These are phyloP conservation scores for Globisporangium cystogenes DNA, from an alignment of 352 stramenopile species.

Conservation along the genomic window DNA sequence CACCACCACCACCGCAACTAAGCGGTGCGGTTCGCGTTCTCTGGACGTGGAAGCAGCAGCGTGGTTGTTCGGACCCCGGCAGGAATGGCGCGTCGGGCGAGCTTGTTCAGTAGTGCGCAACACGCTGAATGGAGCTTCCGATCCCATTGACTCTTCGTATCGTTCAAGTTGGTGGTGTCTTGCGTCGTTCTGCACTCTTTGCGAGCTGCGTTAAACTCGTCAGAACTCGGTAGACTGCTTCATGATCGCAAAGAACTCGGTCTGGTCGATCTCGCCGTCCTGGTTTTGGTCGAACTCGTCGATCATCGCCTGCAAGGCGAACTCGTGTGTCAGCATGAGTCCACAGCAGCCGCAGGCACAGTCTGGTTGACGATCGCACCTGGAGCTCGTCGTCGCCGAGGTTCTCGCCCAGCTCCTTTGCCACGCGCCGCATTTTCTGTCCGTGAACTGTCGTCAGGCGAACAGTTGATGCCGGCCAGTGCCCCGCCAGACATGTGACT, in stretches of 20 bases:
- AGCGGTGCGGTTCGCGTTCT: conserved; percentile 10
- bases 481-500: too few relatives aligned
- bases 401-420: conserved; percentile 91
- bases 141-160: conserved; percentile 24
- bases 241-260: conserved; percentile 91
- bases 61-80: conserved; percentile 12
- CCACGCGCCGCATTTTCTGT: conserved; percentile 90
- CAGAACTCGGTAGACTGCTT: conserved; percentile 81
- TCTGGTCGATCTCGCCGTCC: conserved; percentile 87
- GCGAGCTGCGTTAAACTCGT: neutral
- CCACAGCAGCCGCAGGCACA: neutral
- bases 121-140: conserved; percentile 12
- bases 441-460: neutral
- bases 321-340: neutral
- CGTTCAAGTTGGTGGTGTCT: too few relatives aligned
- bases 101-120: conserved; percentile 3
- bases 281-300: conserved; percentile 94
- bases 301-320: conserved; percentile 84
- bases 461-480: too few relatives aligned
- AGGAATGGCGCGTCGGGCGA: conserved; percentile 15
- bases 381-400: conserved; percentile 89
- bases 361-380: conserved; percentile 12
- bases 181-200: too few relatives aligned
- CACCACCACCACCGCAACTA: conserved; percentile 83
- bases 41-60: conserved; percentile 5